phyloP scores from a whole-genome alignment of 2,329 filamentous ascomycete species.

The Bisporella sp. region DNA sequence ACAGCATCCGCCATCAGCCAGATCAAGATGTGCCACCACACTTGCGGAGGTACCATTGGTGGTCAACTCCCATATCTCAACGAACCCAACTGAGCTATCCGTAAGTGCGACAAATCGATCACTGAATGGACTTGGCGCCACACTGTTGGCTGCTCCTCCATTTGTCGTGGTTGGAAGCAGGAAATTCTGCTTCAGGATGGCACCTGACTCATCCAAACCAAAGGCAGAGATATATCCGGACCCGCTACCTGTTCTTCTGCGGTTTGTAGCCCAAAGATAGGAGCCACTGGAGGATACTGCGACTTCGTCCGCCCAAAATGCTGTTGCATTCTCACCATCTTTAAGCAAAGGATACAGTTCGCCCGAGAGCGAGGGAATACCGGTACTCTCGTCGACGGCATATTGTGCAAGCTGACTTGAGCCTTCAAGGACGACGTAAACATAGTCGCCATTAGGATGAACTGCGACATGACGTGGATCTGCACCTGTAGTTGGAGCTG shows the following conservation, averaged over 20 bases:
- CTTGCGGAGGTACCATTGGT: conserved; percentile 5
- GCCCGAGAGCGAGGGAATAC: conserved; percentile 7
- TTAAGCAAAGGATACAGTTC: conserved; percentile 9
- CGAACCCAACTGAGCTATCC: conserved; percentile 9
- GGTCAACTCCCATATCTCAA: conserved; percentile 11
- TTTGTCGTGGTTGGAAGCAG: conserved; percentile 5
- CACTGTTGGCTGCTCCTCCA: conserved; percentile 9
- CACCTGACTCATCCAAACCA: conserved; percentile 1
- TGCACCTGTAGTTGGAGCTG: conserved; percentile 13
- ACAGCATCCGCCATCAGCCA: conserved; percentile 12
- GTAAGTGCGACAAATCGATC: conserved; percentile 13
- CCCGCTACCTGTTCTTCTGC: conserved; percentile 4
- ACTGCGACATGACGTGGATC: conserved; percentile 24
- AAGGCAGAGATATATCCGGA: conserved; percentile 14
- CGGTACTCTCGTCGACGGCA: conserved; percentile 10
- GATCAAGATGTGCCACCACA: conserved; percentile 7
- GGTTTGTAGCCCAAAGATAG: conserved; percentile 27
- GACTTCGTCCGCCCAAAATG: conserved; percentile 30
- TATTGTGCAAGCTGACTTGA: conserved; percentile 36
- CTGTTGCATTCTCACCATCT: conserved; percentile 6
- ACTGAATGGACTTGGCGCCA: conserved; percentile 8
- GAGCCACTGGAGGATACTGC: conserved; percentile 21
- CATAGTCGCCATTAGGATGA: conserved; percentile 19
- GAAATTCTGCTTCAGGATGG: conserved; percentile 9
- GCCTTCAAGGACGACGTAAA: conserved; percentile 42